Conservation (phyloP, 192 early-diverging fungal genomes). For the Hyaloraphidium curvatum region DNA sequence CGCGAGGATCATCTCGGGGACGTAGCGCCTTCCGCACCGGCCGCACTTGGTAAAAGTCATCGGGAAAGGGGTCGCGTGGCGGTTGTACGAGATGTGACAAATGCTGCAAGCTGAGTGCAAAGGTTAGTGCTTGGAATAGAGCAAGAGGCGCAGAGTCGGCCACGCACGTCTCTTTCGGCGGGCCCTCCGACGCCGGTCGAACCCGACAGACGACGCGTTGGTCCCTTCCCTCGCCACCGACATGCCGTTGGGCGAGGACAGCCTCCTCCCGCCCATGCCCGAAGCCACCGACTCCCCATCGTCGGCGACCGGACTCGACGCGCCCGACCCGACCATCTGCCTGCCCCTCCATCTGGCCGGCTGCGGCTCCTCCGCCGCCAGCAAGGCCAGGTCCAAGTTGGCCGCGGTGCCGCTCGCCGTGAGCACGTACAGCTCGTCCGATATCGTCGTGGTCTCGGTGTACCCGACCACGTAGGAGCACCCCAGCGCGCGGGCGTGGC, state of each 20-base stretch:
- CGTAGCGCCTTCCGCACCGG: slow-evolving; percentile 47
- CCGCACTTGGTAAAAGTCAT: slow-evolving; percentile 47
- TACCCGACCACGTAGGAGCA: slow-evolving; percentile 59
- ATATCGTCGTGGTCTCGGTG: slow-evolving; percentile 37
- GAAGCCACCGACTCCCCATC: too few species aligned
- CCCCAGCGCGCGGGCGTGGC: slow-evolving; percentile 42
- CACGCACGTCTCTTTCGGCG: not conserved
- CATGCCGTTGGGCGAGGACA: too few species aligned
- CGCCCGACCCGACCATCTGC: too few species aligned
- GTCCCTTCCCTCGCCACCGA: too few species aligned
- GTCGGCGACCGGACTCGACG: too few species aligned
- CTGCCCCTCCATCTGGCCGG: too few species aligned
- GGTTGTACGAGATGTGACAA: slow-evolving; percentile 47
- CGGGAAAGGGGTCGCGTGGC: slow-evolving; percentile 43
- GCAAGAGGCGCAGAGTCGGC: not conserved
- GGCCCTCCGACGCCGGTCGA: not conserved
- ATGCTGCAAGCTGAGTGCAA: slow-evolving; percentile 18
- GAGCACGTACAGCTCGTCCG: slow-evolving; percentile 41
- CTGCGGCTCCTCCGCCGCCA: too few species aligned
- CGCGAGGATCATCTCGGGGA: slow-evolving; percentile 50
- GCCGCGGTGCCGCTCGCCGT: slow-evolving; percentile 59
- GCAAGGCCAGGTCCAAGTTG: slow-evolving; percentile 28
- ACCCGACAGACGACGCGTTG: slow-evolving; percentile 2
- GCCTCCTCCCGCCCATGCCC: too few species aligned
- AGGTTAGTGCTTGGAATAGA: not conserved